Evolutionary conservation across 2,329 filamentous ascomycete genomes (phyloP).

Genomic region (Aspergillus proliferans): DNA sequence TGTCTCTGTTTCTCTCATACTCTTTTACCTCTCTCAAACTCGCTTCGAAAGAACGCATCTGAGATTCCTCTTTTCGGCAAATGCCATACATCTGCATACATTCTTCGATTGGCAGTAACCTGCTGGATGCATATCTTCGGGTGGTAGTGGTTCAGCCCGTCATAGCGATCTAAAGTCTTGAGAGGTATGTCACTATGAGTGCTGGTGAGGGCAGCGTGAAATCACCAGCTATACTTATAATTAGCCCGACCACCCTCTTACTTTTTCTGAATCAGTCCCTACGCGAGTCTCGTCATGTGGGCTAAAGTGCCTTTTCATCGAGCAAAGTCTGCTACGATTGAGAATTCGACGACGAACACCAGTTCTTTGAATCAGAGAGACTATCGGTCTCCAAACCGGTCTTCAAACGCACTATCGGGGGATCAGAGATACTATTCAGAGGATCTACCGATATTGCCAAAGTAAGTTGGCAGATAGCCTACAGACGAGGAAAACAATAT

Average conservation of each 20-base stretch:
- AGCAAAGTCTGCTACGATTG: conserved; percentile 40
- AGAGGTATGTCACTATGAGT: conserved; percentile 1
- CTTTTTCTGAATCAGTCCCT: not conserved
- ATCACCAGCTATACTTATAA: not conserved
- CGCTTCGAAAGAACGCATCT: too few relatives aligned
- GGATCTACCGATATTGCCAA: conserved; percentile 32
- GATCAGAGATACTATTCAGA: conserved; percentile 20
- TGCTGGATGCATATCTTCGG: not conserved
- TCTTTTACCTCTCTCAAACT: not conserved
- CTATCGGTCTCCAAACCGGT: conserved; percentile 30
- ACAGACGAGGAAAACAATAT: not conserved
- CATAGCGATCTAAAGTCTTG: too few relatives aligned
- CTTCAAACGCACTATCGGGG: conserved; percentile 15
- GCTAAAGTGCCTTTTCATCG: conserved; percentile 44
- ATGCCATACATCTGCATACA: not conserved
- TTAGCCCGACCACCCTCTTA: not conserved
- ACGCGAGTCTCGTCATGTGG: conserved; percentile 44
- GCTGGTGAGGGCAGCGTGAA: not conserved
- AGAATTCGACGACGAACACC: conserved; percentile 41
- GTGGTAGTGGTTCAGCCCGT: not conserved
- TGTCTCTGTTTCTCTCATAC: not conserved
- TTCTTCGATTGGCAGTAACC: not conserved
- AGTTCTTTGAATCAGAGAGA: conserved; percentile 42
- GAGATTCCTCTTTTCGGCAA: not conserved
- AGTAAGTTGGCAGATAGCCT: conserved; percentile 23